phyloP scores from a whole-genome alignment of 257 asterid species.

The Capsicum pubescens region DNA sequence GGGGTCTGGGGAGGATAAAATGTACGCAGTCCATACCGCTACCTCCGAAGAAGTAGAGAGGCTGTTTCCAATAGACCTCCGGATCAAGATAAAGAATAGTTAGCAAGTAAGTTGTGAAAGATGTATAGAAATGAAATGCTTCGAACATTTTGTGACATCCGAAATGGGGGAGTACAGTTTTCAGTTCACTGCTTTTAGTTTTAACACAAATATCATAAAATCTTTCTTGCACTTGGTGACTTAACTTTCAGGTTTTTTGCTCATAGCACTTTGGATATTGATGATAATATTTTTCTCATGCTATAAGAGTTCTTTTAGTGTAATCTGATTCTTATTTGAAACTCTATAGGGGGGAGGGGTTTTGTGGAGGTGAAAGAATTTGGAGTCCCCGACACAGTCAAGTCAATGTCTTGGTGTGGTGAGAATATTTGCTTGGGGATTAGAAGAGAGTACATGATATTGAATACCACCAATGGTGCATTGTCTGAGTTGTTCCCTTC shows the following conservation, averaged over 20 bases:
- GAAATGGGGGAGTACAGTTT: not conserved
- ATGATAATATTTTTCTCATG: constrained; percentile 5
- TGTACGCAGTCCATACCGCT: too few relatives aligned
- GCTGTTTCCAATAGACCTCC: too few relatives aligned
- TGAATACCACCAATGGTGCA: constrained; percentile 88
- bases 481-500: constrained; percentile 91
- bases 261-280: constrained; percentile 4
- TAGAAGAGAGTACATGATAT: constrained; percentile 79
- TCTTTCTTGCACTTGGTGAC: constrained; percentile 17
- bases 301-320: not conserved
- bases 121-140: not conserved
- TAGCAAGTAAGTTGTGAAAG: not conserved
- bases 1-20: too few relatives aligned
- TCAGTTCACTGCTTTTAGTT: constrained; percentile 6
- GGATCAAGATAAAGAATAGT: too few relatives aligned
- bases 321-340: constrained; percentile 19
- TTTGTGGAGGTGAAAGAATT: constrained; percentile 95
- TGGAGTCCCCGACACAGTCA: constrained; percentile 90
- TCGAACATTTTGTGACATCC: not conserved
- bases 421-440: constrained; percentile 93
- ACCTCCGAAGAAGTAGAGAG: too few relatives aligned
- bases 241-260: not conserved
- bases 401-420: constrained; percentile 98
- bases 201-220: not conserved
- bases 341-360: constrained; percentile 82